Evolutionary conservation across 208 protist species (phyloP), one percentile per base, ranked within the genome.

Genomic region (Trypanosoma mega): DNA sequence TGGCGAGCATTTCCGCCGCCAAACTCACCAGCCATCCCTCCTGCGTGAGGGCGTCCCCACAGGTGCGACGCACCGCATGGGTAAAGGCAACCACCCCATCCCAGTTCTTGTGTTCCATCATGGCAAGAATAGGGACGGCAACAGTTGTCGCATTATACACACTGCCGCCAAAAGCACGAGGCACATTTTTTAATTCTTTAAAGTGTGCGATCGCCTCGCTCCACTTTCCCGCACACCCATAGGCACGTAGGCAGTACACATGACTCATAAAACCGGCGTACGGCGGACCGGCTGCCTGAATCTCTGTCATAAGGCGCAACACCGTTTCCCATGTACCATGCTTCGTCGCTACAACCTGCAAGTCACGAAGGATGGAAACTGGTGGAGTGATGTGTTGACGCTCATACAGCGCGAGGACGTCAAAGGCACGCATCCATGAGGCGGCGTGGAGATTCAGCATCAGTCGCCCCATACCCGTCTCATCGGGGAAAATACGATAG

Each of bases 191-290:
- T 20, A 72, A 27, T 9, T 50, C 14, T 20, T 47, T 49, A 33
- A 72, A 72, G 12, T 64, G 47, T 1, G 31, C 21, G 11, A 33
- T 21, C n/a, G 65, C 65, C 26, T 54, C 50, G 1, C 26, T 59
- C 64, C 39, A 72, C 50, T 82, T 64, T 1, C 82, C 87, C 0
- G 72, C 73, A 14, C 73, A 58, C 11, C 70, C 73, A 14, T 77
- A 82, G 0, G 87, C 82, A 48, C 82, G 85, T n/a, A 93, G 54
- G 62, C 80, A 80, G 72, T 93, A 90, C 16, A 88, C 49, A 62
- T 84, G 71, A 55, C 82, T 82, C 82, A 93, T 85, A 68, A 93
- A 87, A 24, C 76, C 67, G 12, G 59, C 73, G 2, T 68, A 44
- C 14, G 61, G 60, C 8, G 51, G 44, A 43, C 62, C 80, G 53